A percentile compares a stretch with the other conserved stretches of the same genome.
Conservation (phyloP, 352 stramenopile species). For the Phytophthora fragariae region DNA sequence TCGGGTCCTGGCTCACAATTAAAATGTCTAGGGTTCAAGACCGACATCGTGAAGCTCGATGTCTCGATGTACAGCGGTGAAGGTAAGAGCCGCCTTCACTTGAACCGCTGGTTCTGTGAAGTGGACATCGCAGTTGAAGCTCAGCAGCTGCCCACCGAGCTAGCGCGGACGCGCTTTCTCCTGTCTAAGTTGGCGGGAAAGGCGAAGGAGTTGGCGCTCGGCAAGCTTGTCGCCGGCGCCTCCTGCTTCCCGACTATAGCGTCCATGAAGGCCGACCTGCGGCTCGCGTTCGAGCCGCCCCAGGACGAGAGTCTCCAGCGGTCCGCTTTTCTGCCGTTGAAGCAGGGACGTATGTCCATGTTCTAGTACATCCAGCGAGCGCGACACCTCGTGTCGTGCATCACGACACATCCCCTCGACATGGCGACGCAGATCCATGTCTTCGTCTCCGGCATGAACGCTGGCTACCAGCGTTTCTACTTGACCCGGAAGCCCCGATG, state of each 20-base stretch:
- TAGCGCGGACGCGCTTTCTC: no score
- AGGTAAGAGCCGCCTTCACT: no score
- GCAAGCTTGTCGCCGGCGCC: slow-evolving; percentile 16
- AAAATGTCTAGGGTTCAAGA: neutral
- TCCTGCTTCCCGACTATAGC: slow-evolving; percentile 15
- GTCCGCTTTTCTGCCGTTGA: slow-evolving; percentile 17
- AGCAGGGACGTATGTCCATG: slow-evolving; percentile 25
- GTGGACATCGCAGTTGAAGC: neutral
- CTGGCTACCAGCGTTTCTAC: slow-evolving; percentile 20
- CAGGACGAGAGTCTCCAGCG: slow-evolving; percentile 26
- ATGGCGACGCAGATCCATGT: slow-evolving; percentile 25
- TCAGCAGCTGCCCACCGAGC: no score
- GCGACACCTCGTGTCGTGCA: no score
- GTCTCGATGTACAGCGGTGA: neutral
- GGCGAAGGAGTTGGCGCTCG: slow-evolving; percentile 16
- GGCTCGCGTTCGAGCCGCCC: slow-evolving; percentile 21
- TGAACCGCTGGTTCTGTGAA: no score
- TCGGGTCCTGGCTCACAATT: slow-evolving; percentile 8
- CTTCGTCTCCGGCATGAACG: no score
- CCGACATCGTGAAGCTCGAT: no score
- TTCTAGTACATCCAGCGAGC: no score
- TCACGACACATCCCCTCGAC: no score
- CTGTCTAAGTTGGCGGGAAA: no score
- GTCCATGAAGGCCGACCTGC: slow-evolving; percentile 7
- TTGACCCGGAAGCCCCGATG: slow-evolving; percentile 12